Base-by-base conservation (phyloP, 176 grass and related monocot species). In the Saccharum spontaneum region DNA sequence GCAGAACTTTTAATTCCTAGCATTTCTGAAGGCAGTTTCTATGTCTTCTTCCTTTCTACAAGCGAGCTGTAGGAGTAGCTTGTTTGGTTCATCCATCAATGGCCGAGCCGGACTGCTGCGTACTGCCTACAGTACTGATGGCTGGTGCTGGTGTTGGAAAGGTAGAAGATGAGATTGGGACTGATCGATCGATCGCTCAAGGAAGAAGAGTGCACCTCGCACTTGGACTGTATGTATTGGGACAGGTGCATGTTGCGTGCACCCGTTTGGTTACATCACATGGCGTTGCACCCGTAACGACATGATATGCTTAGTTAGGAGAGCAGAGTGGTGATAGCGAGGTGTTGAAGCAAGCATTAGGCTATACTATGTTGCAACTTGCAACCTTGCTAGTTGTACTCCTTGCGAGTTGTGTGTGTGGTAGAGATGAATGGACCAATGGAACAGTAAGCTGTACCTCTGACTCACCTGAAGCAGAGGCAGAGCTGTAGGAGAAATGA, bases 271-370 rank as follows among this genome's bases (percentile, higher is more conserved):
- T 3, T 83, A 68, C 74, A 71, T 60, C 73, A 78, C 84, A 82
- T 59, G 78, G 20, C 73, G 83, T 23, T 82, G 83, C 83, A 90
- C 26, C 26, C 74, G 77, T 89, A 85, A 84, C 82, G 71, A 49
- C 36, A 55, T 38, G 83, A 14, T 69, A 7, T 69, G 50, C 55
- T 46, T 83, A 59, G 46, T 78, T 77, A 38, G 83, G 52, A 82
- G 73, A 1, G 48, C 54, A 37, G 62, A 65, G 69, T 75, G 31
- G 64, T 71, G 66, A 52, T 77, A 72, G 73, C 79, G 13, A 86
- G 83, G 61, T 39, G 72, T 78, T 50, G 79, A 85, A 83, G 79
- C 62, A 80, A 88, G 60, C 13, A 49, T 22, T 55, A 73, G 11
- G 24, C 23, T 31, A 28, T 28, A 28, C 28, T 60, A 33, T 61